Base-by-base conservation (phyloP, 495 filamentous ascomycete genomes). In the Aspergillus homomorphus region DNA sequence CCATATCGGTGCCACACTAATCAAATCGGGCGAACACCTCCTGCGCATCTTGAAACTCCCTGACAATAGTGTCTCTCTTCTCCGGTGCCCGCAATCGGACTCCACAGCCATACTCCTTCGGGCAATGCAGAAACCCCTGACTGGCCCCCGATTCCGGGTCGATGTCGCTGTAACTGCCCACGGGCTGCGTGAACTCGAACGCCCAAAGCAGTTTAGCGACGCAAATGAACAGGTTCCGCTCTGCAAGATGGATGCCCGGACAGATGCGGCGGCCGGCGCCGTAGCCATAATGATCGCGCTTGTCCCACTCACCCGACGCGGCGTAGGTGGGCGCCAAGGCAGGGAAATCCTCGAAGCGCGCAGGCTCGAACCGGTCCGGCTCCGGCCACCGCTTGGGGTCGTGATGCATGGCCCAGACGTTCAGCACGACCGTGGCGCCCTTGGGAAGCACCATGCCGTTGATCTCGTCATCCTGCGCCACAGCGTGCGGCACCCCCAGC, bases 391-490 rank as follows among this genome's bases (percentile, higher is more conserved):
- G 26, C 4, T 9, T 3, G 26, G 26, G 26, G 26, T 28, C 26
- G 26, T 28, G 26, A 9, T 28, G 26, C 26, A 73, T 69, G 0
- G 62, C 61, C 81, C 82, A 84, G 61, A 82, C 81, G 58, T 81
- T 82, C 0, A 81, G 80, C 41, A 84, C 70, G 18, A 84, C 62
- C 24, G 81, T 77, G 0, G 76, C 79, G 1, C 74, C 75, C 62
- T 80, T 82, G 48, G 68, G 69, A 57, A 84, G 82, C 50, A 68
- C 75, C 22, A 82, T 73, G 0, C 80, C 81, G 2, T 75, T 63
- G 56, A 73, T 80, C 24, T 75, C 75, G 56, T 81, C 79, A 20
- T 82, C 77, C 0, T 62, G 63, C 49, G 84, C 81, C 0, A 75
- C 77, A 45, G 81, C 72, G 43, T 81, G 81, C 0, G 82, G 82